Evolutionary conservation across 257 asterid species (phyloP).

Genomic region (Craterostigma plantagineum): DNA sequence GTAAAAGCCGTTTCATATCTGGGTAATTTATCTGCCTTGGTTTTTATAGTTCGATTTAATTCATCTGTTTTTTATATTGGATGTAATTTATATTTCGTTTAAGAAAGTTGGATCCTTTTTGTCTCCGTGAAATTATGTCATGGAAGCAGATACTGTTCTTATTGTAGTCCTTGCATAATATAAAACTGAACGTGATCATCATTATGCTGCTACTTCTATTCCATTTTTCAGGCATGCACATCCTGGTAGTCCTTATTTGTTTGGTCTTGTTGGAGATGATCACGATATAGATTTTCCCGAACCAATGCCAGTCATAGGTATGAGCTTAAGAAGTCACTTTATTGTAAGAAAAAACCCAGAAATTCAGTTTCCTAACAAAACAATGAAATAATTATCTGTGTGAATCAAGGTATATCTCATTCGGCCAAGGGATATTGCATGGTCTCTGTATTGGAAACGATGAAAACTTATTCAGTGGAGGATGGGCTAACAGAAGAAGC

Average conservation of each 20-base stretch:
- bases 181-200: not conserved
- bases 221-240: constrained; percentile 77
- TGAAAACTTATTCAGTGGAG: constrained; percentile 82
- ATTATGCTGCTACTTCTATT: not conserved
- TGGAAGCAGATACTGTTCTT: no score
- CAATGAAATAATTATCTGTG: constrained; percentile 4
- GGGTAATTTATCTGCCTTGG: constrained; percentile 36
- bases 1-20: constrained; percentile 91
- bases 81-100: no score
- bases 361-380: no score
- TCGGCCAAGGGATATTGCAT: constrained; percentile 91
- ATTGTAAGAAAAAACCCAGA: no score
- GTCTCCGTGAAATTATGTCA: no score
- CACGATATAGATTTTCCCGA: constrained; percentile 91
- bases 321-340: constrained; percentile 4
- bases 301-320: constrained; percentile 96
- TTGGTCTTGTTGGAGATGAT: constrained; percentile 89
- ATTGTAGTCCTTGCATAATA: no score
- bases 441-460: constrained; percentile 67
- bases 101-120: no score
- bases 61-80: constrained; percentile 1
- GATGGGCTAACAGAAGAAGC: constrained; percentile 97
- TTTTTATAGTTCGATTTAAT: constrained; percentile 7
- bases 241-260: constrained; percentile 96
- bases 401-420: constrained; percentile 62